A percentile compares a stretch with the other conserved stretches of the same genome.
These are phyloP conservation scores for Erodium trifolium DNA, from an alignment of 441 rosid species.

Conservation along the genomic window DNA sequence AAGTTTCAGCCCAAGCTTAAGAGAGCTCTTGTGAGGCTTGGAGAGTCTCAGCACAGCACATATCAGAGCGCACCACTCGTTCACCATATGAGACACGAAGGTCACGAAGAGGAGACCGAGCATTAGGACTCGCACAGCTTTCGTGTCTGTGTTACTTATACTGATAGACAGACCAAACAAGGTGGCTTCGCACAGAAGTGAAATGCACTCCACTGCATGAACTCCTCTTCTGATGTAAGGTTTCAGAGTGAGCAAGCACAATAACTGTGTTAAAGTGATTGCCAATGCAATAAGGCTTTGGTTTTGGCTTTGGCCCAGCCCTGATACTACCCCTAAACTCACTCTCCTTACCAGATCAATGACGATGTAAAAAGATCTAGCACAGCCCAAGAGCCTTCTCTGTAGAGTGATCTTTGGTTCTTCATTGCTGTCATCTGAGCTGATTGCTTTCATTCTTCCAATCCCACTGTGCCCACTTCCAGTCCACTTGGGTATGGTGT, in stretches of 20 bases:
- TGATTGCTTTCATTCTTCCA: slow-evolving; percentile 45
- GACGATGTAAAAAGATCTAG: slow-evolving; percentile 15
- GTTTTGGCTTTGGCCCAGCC: slow-evolving; percentile 11
- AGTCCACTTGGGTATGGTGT: slow-evolving; percentile 32
- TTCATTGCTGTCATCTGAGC: slow-evolving; percentile 42
- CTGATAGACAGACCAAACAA: background rate
- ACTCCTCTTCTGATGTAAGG: slow-evolving; percentile 8
- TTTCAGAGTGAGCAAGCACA: slow-evolving; percentile 26
- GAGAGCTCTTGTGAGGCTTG: slow-evolving; percentile 20
- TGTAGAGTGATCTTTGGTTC: slow-evolving; percentile 26
- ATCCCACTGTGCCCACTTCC: slow-evolving; percentile 39
- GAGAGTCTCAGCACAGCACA: slow-evolving; percentile 1
- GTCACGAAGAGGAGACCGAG: background rate
- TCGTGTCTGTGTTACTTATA: background rate
- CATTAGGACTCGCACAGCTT: background rate
- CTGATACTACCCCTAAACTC: slow-evolving; percentile 28
- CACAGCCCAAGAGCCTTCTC: slow-evolving; percentile 37
- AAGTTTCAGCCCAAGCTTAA: background rate
- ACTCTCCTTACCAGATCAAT: slow-evolving; percentile 30
- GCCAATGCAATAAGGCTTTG: slow-evolving; percentile 30
- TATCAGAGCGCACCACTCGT: slow-evolving; percentile 5
- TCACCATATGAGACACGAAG: background rate
- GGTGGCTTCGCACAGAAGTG: background rate
- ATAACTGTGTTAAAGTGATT: slow-evolving; percentile 35
- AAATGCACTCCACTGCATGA: slow-evolving; percentile 5